These are phyloP conservation scores for Coix lacrymajobi DNA, from an alignment of 176 grass and related monocot genomes.

Conservation along the genomic window DNA sequence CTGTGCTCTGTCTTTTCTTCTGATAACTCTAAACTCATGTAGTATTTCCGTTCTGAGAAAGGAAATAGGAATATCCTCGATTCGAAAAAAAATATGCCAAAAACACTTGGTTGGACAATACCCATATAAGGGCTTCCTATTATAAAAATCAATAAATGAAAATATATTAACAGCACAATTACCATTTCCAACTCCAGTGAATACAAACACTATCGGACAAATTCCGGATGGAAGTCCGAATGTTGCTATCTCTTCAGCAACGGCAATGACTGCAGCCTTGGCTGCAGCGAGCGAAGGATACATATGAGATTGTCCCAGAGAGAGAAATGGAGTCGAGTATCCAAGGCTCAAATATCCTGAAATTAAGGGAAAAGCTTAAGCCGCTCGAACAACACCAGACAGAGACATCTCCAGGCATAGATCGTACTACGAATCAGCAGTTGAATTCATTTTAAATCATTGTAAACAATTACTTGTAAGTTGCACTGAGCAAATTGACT, in stretches of 20 bases:
- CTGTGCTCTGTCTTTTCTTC: no score
- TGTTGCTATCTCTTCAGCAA: slow-evolving; percentile 96
- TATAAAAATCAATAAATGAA: neutral
- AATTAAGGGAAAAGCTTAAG: slow-evolving; percentile 16
- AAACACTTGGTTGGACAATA: neutral
- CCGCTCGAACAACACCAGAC: neutral
- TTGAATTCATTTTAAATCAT: neutral
- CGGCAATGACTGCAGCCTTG: slow-evolving; percentile 74
- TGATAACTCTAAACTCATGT: no score
- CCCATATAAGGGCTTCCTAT: neutral
- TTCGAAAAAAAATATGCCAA: no score
- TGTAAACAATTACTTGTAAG: neutral
- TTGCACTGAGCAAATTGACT: neutral
- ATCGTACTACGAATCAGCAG: neutral
- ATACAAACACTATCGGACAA: slow-evolving; percentile 78
- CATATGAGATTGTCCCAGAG: slow-evolving; percentile 93
- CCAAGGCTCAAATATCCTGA: slow-evolving; percentile 92
- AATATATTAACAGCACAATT: neutral
- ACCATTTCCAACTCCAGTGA: slow-evolving; percentile 99
- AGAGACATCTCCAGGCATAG: neutral
- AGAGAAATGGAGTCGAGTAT: slow-evolving; percentile 92
- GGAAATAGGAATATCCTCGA: no score
- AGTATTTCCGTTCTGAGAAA: no score
- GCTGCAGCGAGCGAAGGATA: slow-evolving; percentile 91
- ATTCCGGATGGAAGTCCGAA: slow-evolving; percentile 80